Base-by-base conservation (phyloP, 306 rosid genomes). In the Lotus japonicus region DNA sequence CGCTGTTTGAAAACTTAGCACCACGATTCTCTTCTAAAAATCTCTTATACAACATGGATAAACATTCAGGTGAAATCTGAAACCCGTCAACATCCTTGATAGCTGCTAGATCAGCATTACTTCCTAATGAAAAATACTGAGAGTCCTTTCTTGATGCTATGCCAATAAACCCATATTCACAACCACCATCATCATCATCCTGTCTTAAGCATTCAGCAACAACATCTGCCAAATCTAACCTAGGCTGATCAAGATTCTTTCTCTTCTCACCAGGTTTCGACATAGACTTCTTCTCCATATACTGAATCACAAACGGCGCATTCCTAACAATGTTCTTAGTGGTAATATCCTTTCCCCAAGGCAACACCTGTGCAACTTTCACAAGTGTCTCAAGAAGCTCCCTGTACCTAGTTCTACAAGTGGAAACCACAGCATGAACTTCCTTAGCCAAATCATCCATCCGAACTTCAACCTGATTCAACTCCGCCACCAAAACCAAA, bases 261-360 rank as follows among this genome's bases (percentile, higher is more conserved):
- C 65, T 57, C 78, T 72, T 80, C 55, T 38, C 80, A 64, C 14
- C 44, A 5, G 79, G 64, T 48, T 79, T 79, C 6, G 65, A 64
- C 91, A 86, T 84, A 3, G 88, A 82, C 82, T 83, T 91, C 78
- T 60, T 81, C 84, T 86, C 94, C 89, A 91, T 82, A 52, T 88
- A 91, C 74, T 85, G 85, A 38, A 91, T 83, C 66, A 88, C 85
- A 66, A 79, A 72, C 0, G 88, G 85, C 0, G 82, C 91, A 75
- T 83, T 85, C 72, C 80, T 86, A 15, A 88, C 64, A 1, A 91
- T 64, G 72, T 88, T 91, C 58, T 86, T 91, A 10, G 41, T 71
- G 0, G 72, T 91, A 52, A 88, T 79, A 83, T 91, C 88, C 76
- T 77, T 85, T 15, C 97, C 97, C 97, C 97, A 91, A 39, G 96